These are phyloP conservation scores for Debaryomyces hansenii DNA, from an alignment of 805 yeast genomes.

Conservation along the genomic window DNA sequence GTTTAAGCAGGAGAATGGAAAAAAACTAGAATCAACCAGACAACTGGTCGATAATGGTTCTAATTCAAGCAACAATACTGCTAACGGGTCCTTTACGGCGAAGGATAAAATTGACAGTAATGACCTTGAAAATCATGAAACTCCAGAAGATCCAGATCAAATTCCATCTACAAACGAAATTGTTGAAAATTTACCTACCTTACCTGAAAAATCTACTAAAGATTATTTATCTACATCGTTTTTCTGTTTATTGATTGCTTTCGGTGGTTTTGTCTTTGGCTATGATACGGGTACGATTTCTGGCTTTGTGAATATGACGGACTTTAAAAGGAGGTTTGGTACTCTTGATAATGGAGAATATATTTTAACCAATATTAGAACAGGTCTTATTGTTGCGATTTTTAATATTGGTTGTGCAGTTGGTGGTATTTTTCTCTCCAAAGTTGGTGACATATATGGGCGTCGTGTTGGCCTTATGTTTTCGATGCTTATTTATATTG, in stretches of 20 bases:
- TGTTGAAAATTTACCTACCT: conserved; percentile 5
- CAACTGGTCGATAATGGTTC: background rate
- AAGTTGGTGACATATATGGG: conserved; percentile 58
- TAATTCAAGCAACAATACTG: conserved; percentile 24
- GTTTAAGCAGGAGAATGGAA: background rate
- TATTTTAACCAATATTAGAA: conserved; percentile 43
- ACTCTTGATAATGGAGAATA: conserved; percentile 38
- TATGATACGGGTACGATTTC: conserved; percentile 80
- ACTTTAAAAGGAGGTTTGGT: conserved; percentile 56
- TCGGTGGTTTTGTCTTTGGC: conserved; percentile 77
- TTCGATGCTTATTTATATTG: conserved; percentile 54
- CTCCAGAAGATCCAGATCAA: background rate
- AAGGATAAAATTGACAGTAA: conserved; percentile 10
- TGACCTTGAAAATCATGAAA: background rate
- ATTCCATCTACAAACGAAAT: background rate
- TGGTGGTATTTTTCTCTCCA: conserved; percentile 63
- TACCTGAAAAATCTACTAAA: conserved; percentile 24
- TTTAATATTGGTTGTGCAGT: conserved; percentile 72
- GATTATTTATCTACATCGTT: conserved; percentile 34
- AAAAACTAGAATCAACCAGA: background rate
- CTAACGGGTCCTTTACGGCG: conserved; percentile 21
- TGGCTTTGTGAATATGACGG: conserved; percentile 63
- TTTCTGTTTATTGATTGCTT: conserved; percentile 58
- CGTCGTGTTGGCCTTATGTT: conserved; percentile 56
- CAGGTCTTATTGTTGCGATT: conserved; percentile 53